Evolutionary conservation across 2,329 filamentous ascomycete species (phyloP), one percentile per base, ranked within the genome.

Genomic region (Aspergillus spinulosporus): DNA sequence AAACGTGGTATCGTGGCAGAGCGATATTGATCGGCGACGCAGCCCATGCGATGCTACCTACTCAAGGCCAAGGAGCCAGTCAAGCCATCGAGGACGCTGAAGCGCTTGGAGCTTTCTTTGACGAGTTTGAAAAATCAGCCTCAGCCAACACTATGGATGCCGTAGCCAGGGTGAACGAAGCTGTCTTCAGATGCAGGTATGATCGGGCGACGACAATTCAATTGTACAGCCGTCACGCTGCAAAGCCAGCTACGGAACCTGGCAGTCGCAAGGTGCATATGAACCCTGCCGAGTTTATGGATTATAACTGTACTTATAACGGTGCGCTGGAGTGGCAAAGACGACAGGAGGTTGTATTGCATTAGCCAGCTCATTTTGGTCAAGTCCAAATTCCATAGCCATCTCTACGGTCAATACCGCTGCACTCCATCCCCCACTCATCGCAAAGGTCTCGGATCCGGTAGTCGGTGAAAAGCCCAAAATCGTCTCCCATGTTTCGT

Each of bases 11-110:
- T 42, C 44, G 45, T 9, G 62, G 62, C 12, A 62, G 64, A 1
- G 64, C 67, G 4, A 65, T 68, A 5, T 50, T 74, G 8, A 68
- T 75, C n/a, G 73, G 74, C 0, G 73, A 76, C 49, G 72, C 71
- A 2, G 73, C 72, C 2, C 74, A 76, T 60, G 66, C 71, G 2
- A 73, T 68, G 64, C 62, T 77, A 1, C 77, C 77, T 0, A 76
- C 72, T 0, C 74, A 75, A 56, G 76, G 74, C 0, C 75, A 78
- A 59, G 76, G 76, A 1, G 76, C 74, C 0, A 73, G 68, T 34
- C 75, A 78, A 57, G 69, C 70, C 1, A 68, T 78, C 12, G 76
- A 79, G 57, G 76, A 78, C 54, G 76, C 72, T 0, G 74, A 64
- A 40, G 66, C 61, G 1, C 51, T 68, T 7, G 49, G 62, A 2